These are phyloP conservation scores for Coemansia sp. DNA, from an alignment of 192 early-diverging fungal species.

Conservation along the genomic window DNA sequence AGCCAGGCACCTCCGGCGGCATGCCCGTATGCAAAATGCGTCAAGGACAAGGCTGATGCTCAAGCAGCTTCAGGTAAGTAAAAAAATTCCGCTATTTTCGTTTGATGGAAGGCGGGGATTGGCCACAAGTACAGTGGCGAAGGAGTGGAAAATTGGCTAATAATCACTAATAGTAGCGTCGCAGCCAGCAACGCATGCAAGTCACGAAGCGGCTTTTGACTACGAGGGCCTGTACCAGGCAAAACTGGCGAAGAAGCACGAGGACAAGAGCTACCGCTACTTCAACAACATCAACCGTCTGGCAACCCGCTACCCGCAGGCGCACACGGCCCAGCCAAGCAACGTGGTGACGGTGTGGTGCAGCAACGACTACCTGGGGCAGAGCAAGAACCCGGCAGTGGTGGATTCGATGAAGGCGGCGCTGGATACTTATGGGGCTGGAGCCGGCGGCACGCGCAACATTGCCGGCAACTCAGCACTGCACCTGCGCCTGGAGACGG, in stretches of 20 bases:
- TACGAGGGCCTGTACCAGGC: conserved; percentile 84
- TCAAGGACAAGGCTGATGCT: background rate
- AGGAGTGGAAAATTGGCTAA: background rate
- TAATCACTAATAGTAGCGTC: conserved; percentile 1
- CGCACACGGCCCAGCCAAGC: conserved; percentile 80
- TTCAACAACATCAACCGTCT: conserved; percentile 99
- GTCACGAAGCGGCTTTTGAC: conserved; percentile 63
- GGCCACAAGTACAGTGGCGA: background rate
- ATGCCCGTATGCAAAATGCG: conserved; percentile 45
- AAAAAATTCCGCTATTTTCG: background rate
- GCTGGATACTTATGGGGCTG: conserved; percentile 94
- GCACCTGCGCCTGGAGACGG: conserved; percentile 86
- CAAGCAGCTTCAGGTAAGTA: conserved; percentile 30
- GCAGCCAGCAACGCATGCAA: conserved; percentile 20
- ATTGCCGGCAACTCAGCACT: conserved; percentile 97
- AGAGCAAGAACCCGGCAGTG: conserved; percentile 85
- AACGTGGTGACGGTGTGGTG: conserved; percentile 99
- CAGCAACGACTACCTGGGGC: conserved; percentile 97
- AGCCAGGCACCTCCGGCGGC: conserved; percentile 12
- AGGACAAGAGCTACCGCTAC: conserved; percentile 97
- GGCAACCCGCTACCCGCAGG: conserved; percentile 85
- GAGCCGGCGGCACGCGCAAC: conserved; percentile 98
- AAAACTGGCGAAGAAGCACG: conserved; percentile 93
- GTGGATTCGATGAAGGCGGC: conserved; percentile 89
- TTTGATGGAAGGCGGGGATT: background rate